phyloP scores from a whole-genome alignment of 768 basidiomycete species.

The Kwoniella newhampshirensis region DNA sequence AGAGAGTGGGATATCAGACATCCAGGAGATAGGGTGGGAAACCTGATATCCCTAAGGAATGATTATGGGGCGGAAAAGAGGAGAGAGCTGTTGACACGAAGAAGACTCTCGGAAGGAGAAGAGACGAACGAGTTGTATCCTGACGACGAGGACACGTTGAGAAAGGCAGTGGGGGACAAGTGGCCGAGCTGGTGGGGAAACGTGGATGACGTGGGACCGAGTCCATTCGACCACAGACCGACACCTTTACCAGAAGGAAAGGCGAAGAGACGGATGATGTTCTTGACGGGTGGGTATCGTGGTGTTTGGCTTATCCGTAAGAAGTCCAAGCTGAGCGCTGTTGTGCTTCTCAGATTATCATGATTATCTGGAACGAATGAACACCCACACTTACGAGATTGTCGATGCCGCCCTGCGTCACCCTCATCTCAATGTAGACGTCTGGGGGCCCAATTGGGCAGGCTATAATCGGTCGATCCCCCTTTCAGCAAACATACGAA shows the following conservation, averaged over 20 bases:
- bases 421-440: constrained; percentile 46
- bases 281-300: constrained; percentile 48
- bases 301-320: neutral
- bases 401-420: constrained; percentile 51
- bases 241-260: constrained; percentile 2
- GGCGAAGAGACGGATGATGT: constrained; percentile 43
- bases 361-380: constrained; percentile 53
- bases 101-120: neutral
- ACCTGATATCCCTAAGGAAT: constrained; percentile 10
- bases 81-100: constrained; percentile 5
- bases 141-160: constrained; percentile 9
- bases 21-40: neutral
- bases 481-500: constrained; percentile 46
- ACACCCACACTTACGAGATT: constrained; percentile 54
- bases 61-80: constrained; percentile 5
- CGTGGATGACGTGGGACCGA: constrained; percentile 37
- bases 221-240: constrained; percentile 48
- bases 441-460: constrained; percentile 54
- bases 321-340: no score
- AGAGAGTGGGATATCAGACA: constrained; percentile 16
- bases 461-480: constrained; percentile 43
- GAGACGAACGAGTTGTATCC: constrained; percentile 1
- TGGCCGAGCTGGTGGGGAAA: constrained; percentile 49
- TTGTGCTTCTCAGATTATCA: constrained; percentile 39
- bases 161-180: constrained; percentile 9